phyloP scores from a whole-genome alignment of 768 basidiomycete species.

The Podaxis carcinomalis region DNA sequence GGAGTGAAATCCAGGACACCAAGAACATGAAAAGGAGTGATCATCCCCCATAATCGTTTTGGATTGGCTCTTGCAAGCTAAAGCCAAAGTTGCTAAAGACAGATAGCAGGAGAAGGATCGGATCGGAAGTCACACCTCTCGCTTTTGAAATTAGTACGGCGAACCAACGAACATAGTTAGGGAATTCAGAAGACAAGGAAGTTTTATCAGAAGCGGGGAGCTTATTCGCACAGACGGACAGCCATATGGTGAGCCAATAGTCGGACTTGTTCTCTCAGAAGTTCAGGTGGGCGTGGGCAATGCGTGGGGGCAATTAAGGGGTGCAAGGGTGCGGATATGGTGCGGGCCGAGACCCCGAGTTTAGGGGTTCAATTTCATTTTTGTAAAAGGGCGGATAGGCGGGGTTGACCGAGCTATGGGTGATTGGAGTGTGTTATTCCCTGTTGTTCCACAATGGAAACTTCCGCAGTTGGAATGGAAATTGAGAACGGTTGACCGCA shows the following conservation, averaged over 20 bases:
- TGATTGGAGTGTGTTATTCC: background rate
- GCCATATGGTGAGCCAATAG: too few species aligned
- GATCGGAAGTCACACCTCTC: too few species aligned
- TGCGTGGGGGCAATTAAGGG: background rate
- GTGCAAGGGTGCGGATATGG: background rate
- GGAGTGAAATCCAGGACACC: background rate
- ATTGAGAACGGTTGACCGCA: background rate
- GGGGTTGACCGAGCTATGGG: background rate
- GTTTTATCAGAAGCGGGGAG: background rate
- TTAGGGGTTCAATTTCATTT: background rate
- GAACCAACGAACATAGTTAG: too few species aligned
- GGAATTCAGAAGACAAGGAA: too few species aligned
- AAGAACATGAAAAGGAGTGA: background rate
- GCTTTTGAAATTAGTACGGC: too few species aligned
- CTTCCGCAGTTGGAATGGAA: background rate
- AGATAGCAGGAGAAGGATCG: too few species aligned
- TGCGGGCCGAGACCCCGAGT: slow-evolving; percentile 1
- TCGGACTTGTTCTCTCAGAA: background rate
- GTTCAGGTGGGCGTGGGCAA: background rate
- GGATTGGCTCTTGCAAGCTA: background rate
- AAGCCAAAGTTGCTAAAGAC: background rate
- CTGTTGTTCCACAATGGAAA: background rate
- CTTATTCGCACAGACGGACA: background rate
- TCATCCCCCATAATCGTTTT: background rate
- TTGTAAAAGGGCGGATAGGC: background rate